A percentile compares a stretch with the other conserved stretches of the same genome.
These are phyloP conservation scores for Acacia concinna DNA, from an alignment of 331 rosid species.

Conservation along the genomic window DNA sequence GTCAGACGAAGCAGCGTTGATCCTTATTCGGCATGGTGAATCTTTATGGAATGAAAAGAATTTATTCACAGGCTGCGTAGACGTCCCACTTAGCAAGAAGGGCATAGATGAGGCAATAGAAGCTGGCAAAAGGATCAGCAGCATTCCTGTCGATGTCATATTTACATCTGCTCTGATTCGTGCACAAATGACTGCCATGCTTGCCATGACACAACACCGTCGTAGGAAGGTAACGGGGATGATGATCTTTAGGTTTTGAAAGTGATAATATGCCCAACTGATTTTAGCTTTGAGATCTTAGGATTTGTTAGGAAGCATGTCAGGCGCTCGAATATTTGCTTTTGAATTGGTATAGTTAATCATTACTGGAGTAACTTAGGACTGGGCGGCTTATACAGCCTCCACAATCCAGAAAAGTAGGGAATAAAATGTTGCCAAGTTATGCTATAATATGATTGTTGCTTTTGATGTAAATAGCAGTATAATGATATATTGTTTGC, in stretches of 20 bases:
- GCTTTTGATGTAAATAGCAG: slow-evolving; percentile 7
- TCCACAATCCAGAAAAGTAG: neutral
- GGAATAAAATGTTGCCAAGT: slow-evolving; percentile 1
- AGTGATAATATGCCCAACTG: neutral
- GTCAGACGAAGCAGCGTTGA: slow-evolving; percentile 91
- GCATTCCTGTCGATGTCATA: slow-evolving; percentile 90
- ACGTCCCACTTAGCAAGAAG: slow-evolving; percentile 90
- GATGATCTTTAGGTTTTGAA: slow-evolving; percentile 1
- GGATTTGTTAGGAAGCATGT: neutral
- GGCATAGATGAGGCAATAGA: slow-evolving; percentile 98
- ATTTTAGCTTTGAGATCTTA: neutral
- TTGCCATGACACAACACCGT: slow-evolving; percentile 98
- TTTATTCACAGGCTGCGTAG: slow-evolving; percentile 98
- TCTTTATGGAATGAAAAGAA: slow-evolving; percentile 96
- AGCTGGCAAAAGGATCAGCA: slow-evolving; percentile 98
- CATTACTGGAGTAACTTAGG: slow-evolving; percentile 11
- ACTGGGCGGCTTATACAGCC: neutral
- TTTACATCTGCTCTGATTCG: slow-evolving; percentile 94
- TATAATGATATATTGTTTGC: slow-evolving; percentile 4
- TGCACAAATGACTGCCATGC: slow-evolving; percentile 99
- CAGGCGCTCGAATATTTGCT: neutral
- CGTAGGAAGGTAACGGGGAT: slow-evolving; percentile 68
- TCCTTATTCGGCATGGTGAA: slow-evolving; percentile 93
- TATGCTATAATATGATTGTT: slow-evolving; percentile 11
- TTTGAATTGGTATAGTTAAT: neutral